phyloP scores from a whole-genome alignment of 495 filamentous ascomycete species.

The Neurospora sp. region DNA sequence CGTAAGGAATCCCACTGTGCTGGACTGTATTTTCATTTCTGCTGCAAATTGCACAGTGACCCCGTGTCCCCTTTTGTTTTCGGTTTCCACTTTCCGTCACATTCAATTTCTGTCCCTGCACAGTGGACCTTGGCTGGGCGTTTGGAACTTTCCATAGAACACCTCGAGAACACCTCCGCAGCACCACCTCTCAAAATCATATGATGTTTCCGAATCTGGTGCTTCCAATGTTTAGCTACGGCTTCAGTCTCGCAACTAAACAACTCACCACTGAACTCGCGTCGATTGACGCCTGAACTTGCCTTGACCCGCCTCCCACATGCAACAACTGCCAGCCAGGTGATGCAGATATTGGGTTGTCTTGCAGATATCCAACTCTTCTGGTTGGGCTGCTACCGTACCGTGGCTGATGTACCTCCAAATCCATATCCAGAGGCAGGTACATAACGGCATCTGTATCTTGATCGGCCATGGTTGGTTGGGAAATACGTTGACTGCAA shows the following conservation, averaged over 20 bases:
- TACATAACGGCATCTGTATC: not conserved
- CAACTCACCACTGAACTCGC: not conserved
- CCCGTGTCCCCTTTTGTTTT: not conserved
- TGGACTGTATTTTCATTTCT: not conserved
- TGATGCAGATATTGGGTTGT: slow-evolving; percentile 14
- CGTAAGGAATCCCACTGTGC: not conserved
- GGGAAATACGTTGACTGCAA: not conserved
- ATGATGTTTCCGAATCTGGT: not conserved
- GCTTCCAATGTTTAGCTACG: not conserved
- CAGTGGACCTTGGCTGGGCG: not conserved
- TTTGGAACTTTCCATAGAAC: not conserved
- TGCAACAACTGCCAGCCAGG: slow-evolving; percentile 2
- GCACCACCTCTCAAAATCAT: not conserved
- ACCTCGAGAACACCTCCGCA: not conserved
- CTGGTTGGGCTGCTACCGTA: not conserved
- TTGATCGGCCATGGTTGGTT: not conserved
- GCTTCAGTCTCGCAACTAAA: not conserved
- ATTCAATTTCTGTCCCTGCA: not conserved
- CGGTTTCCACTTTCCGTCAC: not conserved
- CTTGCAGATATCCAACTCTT: slow-evolving; percentile 14
- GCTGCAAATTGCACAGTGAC: not conserved
- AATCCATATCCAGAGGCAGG: not conserved
- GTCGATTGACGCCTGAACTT: slow-evolving; percentile 23
- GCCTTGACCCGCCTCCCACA: not conserved
- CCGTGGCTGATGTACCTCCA: not conserved